A percentile compares a stretch with the other conserved stretches of the same genome.
Conservation (phyloP, 352 stramenopile genomes). For the Blastocystis sp. region DNA sequence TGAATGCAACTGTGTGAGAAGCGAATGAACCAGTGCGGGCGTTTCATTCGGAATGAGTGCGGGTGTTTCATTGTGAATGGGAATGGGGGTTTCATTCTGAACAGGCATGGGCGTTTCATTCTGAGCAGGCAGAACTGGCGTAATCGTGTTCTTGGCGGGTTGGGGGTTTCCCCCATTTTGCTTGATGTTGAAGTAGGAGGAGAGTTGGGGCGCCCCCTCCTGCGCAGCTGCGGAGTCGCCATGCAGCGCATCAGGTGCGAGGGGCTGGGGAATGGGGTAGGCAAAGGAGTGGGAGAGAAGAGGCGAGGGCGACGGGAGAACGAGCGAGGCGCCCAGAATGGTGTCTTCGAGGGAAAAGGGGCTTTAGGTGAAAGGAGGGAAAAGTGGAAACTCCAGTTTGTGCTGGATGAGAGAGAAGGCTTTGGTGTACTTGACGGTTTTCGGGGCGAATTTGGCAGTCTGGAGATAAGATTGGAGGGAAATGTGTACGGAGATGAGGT, state of each 20-base stretch:
- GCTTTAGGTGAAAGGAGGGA: background rate
- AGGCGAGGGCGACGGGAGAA: background rate
- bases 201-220: background rate
- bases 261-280: background rate
- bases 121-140: too few species aligned
- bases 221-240: background rate
- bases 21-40: background rate
- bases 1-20: background rate
- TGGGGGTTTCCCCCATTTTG: too few species aligned
- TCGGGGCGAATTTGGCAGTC: background rate
- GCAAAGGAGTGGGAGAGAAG: background rate
- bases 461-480: background rate
- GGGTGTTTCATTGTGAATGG: background rate
- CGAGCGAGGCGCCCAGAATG: conserved; percentile 15
- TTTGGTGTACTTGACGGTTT: background rate
- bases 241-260: conserved; percentile 8
- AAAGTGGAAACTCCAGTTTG: conserved; percentile 15
- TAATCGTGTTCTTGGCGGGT: too few species aligned
- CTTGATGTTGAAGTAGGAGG: background rate
- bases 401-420: background rate
- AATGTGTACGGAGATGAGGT: background rate
- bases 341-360: conserved; percentile 53
- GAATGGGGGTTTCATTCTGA: background rate
- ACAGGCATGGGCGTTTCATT: background rate
- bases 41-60: background rate